These are phyloP conservation scores for Boletus subluridellus DNA, from an alignment of 1,284 basidiomycete species.

Conservation along the genomic window DNA sequence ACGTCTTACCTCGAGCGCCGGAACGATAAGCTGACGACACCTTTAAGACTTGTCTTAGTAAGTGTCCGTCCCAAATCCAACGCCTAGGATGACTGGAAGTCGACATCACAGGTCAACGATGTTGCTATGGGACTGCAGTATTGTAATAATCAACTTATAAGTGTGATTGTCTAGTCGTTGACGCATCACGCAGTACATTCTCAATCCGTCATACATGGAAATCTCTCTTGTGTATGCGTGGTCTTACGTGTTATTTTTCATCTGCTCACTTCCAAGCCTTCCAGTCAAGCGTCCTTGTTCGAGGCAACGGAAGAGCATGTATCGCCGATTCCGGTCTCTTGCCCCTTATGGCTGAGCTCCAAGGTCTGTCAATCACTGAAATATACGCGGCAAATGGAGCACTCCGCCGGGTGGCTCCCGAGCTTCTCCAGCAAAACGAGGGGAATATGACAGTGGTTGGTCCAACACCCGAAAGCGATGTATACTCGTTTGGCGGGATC, in stretches of 20 bases:
- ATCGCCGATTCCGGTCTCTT: constrained; percentile 33
- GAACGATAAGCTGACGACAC: background rate
- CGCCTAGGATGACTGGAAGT: background rate
- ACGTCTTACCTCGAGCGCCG: background rate
- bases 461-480: background rate
- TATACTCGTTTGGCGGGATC: constrained; percentile 3
- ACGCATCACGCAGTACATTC: background rate
- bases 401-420: background rate
- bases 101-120: constrained; percentile 1
- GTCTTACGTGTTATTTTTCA: background rate
- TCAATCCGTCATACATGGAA: background rate
- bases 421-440: background rate
- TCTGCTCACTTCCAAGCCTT: background rate
- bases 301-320: constrained; percentile 20
- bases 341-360: constrained; percentile 9
- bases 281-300: constrained; percentile 28
- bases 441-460: background rate
- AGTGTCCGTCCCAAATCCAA: background rate
- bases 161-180: background rate
- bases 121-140: constrained; percentile 7
- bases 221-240: background rate
- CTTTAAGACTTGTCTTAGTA: constrained; percentile 1
- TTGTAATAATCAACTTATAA: background rate
- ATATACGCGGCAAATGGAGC: background rate
- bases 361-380: background rate